Percentiles rank a stretch among this genome's conserved stretches.
Conservation (phyloP, 148 eudicot species). For the Oxyria digyna region DNA sequence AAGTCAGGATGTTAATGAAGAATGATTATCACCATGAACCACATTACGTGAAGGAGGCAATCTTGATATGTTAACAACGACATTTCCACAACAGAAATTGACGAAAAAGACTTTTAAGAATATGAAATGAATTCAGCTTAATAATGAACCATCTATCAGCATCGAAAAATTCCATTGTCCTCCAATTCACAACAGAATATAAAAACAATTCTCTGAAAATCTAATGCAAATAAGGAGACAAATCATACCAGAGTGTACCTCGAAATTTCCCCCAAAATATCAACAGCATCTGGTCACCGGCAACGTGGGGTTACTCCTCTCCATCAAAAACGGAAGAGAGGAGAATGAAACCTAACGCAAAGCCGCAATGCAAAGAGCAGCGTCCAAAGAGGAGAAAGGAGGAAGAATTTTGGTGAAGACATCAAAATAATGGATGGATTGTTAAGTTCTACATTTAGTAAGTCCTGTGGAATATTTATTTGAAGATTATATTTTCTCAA, state of each 20-base stretch:
- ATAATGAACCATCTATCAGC: background rate
- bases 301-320: background rate
- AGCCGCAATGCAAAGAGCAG: background rate
- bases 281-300: background rate
- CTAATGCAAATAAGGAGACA: background rate
- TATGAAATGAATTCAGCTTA: background rate
- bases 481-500: no score
- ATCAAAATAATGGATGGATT: background rate
- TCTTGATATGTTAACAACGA: background rate
- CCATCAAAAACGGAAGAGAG: background rate
- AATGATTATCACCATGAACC: background rate
- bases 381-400: background rate
- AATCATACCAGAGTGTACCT: background rate
- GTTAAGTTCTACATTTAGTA: background rate
- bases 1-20: background rate
- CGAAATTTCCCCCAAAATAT: background rate
- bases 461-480: background rate
- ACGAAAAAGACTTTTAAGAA: background rate
- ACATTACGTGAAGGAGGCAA: background rate
- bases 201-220: background rate
- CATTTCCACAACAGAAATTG: background rate
- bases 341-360: background rate
- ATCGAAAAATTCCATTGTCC: background rate
- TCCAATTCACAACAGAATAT: background rate
- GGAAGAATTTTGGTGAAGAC: background rate